Base-by-base conservation (phyloP, 2,329 filamentous ascomycete species). In the Aspergillus hiratsukae region DNA sequence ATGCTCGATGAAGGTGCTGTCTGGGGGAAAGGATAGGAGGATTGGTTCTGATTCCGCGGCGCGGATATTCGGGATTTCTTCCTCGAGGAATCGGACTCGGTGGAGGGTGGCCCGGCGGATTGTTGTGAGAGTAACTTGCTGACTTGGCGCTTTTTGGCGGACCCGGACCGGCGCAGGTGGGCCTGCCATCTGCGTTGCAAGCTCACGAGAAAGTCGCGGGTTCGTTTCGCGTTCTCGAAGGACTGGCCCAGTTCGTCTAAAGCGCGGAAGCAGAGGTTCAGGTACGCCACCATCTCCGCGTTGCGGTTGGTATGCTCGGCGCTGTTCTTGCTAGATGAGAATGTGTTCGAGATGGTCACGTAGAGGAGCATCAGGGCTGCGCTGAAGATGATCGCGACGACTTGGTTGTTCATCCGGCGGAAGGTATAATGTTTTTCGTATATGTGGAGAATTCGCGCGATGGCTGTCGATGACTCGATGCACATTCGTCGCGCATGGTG, bases 361-460 rank as follows among this genome's bases (percentile, higher is more conserved):
- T 73, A 74, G 4, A 74, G 69, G 6, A 74, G 64, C 64, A 74
- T 74, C 4, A 78, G 64, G 1, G 75, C 75, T 1, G 76, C 75
- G 14, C 73, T 76, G 61, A 76, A 77, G 14, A 76, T 75, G 19
- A 78, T 75, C n/a, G 72, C 70, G 9, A 77, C 74, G 0, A 75
- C 73, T 51, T 77, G 70, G 55, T 76, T 73, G 62, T 77, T 77
- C 64, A 76, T 74, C n/a, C 71, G 66, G 23, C 72, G 70, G 66
- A 77, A 75, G 1, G 73, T 73, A 57, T 76, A 78, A 28, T 71
- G 66, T 17, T 68, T 70, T 48, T 76, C 74, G 58, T 78, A 78
- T 5, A 74, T 64, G 19, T 70, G 68, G 14, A 78, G 68, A 0
- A 79, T 66, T 2, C 69, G 64, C n/a, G 76, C 72, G 14, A 78